Percentiles rank a stretch among this genome's conserved stretches.
phyloP scores from a whole-genome alignment of 768 basidiomycete species.

The Rubroboletus pulcherrimus region DNA sequence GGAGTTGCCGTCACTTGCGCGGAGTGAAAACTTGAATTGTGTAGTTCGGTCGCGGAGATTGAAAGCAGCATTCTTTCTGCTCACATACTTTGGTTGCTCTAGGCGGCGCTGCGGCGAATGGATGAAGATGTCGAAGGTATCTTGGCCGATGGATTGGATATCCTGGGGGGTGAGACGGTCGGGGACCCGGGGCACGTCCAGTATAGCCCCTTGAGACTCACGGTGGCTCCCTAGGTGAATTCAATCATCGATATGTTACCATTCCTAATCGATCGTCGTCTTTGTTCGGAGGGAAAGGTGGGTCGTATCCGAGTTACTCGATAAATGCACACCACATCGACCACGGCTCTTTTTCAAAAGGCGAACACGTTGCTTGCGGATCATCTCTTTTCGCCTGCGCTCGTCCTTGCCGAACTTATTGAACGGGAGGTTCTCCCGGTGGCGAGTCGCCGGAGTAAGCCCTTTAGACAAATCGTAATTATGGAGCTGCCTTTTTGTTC shows the following conservation, averaged over 20 bases:
- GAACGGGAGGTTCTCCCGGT: slow-evolving; percentile 51
- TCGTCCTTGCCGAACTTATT: slow-evolving; percentile 63
- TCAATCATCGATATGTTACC: neutral
- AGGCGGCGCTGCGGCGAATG: neutral
- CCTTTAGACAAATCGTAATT: neutral
- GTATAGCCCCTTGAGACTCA: slow-evolving; percentile 53
- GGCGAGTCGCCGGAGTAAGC: slow-evolving; percentile 39
- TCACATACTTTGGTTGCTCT: neutral
- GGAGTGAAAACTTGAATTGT: slow-evolving; percentile 1
- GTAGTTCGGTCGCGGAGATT: slow-evolving; percentile 22
- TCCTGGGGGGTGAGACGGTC: slow-evolving; percentile 45
- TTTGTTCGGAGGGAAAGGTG: slow-evolving; percentile 53
- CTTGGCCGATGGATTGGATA: slow-evolving; percentile 47
- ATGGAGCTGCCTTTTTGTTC: neutral
- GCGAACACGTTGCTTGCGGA: slow-evolving; percentile 71
- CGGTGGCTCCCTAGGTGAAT: slow-evolving; percentile 56
- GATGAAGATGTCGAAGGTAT: slow-evolving; percentile 42
- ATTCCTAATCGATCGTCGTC: neutral
- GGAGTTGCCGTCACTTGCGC: slow-evolving; percentile 9
- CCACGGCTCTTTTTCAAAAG: slow-evolving; percentile 31
- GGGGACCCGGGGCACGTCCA: slow-evolving; percentile 42
- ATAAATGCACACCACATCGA: neutral
- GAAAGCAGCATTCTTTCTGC: slow-evolving; percentile 2
- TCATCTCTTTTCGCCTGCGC: slow-evolving; percentile 66
- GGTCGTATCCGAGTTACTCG: slow-evolving; percentile 14